A percentile compares a stretch with the other conserved stretches of the same genome.
phyloP scores from a whole-genome alignment of 441 rosid genomes.

The Theobroma grandiflorum region DNA sequence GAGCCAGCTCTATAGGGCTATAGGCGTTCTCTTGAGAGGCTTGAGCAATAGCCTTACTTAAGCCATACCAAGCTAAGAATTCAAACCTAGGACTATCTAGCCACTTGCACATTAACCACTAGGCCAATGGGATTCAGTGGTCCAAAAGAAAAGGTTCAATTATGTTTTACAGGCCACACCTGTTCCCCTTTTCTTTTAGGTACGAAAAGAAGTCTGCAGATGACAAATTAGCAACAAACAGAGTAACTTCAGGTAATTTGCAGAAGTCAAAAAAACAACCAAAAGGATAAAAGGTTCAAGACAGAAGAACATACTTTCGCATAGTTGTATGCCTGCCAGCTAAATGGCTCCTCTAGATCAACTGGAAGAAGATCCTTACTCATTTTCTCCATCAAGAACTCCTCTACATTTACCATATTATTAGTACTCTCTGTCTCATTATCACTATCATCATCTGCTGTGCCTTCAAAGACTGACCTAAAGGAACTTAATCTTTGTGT shows the following conservation, averaged over 20 bases:
- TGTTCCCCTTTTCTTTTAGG: background rate
- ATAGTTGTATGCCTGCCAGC: constrained; percentile 94
- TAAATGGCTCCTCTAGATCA: constrained; percentile 94
- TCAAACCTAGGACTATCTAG: background rate
- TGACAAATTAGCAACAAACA: background rate
- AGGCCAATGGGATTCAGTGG: background rate
- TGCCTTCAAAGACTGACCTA: constrained; percentile 42
- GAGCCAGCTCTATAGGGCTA: background rate
- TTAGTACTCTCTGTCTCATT: constrained; percentile 61
- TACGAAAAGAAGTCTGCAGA: background rate
- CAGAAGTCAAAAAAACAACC: constrained; percentile 30
- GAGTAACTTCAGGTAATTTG: constrained; percentile 11
- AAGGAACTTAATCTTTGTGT: constrained; percentile 50
- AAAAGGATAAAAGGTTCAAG: constrained; percentile 13
- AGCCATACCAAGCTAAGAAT: background rate
- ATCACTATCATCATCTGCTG: constrained; percentile 84
- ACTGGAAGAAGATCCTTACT: constrained; percentile 82
- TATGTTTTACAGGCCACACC: background rate
- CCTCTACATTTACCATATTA: constrained; percentile 81
- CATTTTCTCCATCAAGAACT: constrained; percentile 85
- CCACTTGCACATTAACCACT: background rate
- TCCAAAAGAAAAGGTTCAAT: background rate
- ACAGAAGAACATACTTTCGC: constrained; percentile 67
- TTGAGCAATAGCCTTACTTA: background rate
- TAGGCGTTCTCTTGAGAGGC: background rate